Evolutionary conservation across 1,139 yeast species (phyloP).

Genomic region (Nakaseomyces nivariensis): DNA sequence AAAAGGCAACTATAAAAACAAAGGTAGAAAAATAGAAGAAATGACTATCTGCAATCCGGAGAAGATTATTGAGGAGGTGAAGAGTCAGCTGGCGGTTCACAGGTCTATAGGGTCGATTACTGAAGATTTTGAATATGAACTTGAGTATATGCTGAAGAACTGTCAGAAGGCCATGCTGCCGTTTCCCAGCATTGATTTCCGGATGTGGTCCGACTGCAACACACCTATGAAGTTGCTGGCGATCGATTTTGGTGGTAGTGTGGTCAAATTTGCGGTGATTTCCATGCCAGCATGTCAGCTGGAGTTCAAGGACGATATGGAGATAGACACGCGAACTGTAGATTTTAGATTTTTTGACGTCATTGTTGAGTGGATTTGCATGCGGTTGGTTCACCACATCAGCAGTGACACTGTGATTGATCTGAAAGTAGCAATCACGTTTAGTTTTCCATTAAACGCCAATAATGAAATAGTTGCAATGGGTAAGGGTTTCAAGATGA

Average conservation of each 20-base stretch:
- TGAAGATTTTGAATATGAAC: constrained; percentile 11
- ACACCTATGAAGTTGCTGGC: constrained; percentile 9
- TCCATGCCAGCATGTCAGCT: constrained; percentile 11
- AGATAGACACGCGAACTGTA: constrained; percentile 15
- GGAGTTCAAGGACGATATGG: constrained; percentile 9
- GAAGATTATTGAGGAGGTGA: constrained; percentile 8
- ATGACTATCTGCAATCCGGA: not conserved
- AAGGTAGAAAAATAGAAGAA: not conserved
- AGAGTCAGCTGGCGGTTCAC: constrained; percentile 9
- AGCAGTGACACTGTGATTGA: not conserved
- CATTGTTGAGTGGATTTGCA: constrained; percentile 14
- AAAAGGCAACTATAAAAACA: not conserved
- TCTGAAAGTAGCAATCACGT: constrained; percentile 25
- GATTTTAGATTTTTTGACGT: constrained; percentile 22
- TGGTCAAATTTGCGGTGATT: constrained; percentile 18
- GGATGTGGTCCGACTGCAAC: constrained; percentile 4
- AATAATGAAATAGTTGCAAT: constrained; percentile 23
- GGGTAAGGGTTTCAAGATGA: constrained; percentile 31
- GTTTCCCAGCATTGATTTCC: constrained; percentile 6
- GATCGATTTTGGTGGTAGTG: constrained; percentile 26
- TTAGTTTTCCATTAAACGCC: constrained; percentile 30
- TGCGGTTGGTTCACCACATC: not conserved
- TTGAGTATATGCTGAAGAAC: constrained; percentile 10
- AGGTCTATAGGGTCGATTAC: constrained; percentile 8
- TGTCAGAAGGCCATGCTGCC: constrained; percentile 20